A percentile compares a stretch with the other conserved stretches of the same genome.
Evolutionary conservation across 1,139 yeast species (phyloP).

Genomic region (Yarrowia galli): DNA sequence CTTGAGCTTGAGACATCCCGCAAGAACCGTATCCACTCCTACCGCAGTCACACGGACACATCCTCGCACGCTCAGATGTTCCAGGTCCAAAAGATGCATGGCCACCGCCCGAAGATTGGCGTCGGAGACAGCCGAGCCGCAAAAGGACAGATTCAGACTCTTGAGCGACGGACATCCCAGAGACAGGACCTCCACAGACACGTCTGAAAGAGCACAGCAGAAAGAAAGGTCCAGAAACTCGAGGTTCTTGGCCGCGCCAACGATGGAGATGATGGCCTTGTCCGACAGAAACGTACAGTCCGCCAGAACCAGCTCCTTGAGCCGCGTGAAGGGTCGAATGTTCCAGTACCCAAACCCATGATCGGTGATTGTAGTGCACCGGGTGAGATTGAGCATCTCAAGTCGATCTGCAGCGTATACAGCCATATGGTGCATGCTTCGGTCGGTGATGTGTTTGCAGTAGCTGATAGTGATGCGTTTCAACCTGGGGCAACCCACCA

Average conservation of each 20-base stretch:
- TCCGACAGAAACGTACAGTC: conserved; percentile 80
- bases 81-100: conserved; percentile 59
- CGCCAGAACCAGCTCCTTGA: conserved; percentile 62
- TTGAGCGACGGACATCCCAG: conserved; percentile 66
- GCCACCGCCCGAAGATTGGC: conserved; percentile 70
- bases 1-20: conserved; percentile 60
- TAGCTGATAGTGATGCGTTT: conserved; percentile 65
- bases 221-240: conserved; percentile 68
- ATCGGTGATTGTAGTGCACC: conserved; percentile 82
- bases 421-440: conserved; percentile 69
- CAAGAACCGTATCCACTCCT: conserved; percentile 71
- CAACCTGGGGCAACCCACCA: conserved; percentile 66
- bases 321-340: conserved; percentile 59
- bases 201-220: conserved; percentile 77
- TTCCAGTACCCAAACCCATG: conserved; percentile 74
- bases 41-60: conserved; percentile 78
- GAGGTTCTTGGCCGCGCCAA: conserved; percentile 66
- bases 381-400: conserved; percentile 65
- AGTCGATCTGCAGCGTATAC: conserved; percentile 63
- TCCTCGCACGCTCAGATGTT: conserved; percentile 63
- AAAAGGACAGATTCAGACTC: conserved; percentile 67
- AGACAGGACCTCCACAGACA: conserved; percentile 68
- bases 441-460: conserved; percentile 76
- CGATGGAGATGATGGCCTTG: conserved; percentile 65
- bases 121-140: conserved; percentile 83